Conservation (phyloP, 768 basidiomycete genomes). For the Chalciporus piperatus region DNA sequence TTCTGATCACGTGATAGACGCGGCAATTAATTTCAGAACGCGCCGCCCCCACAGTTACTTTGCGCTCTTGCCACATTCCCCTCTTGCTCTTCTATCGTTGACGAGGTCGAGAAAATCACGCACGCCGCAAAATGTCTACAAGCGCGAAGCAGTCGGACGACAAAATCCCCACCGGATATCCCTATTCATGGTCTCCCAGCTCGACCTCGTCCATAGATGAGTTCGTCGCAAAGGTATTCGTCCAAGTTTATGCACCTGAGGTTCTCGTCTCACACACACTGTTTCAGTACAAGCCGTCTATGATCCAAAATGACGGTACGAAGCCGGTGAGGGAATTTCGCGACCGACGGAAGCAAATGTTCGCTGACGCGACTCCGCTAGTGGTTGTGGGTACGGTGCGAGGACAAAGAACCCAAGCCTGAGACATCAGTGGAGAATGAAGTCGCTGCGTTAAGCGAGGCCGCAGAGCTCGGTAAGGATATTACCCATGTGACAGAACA, state of each 20-base stretch:
- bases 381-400: constrained; percentile 64
- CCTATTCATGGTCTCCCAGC: constrained; percentile 50
- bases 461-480: constrained; percentile 40
- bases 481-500: background rate
- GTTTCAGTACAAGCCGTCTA: constrained; percentile 67
- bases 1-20: constrained; percentile 6
- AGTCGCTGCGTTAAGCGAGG: constrained; percentile 44
- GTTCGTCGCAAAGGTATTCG: constrained; percentile 50
- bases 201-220: constrained; percentile 45
- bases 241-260: constrained; percentile 9
- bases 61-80: too few relatives aligned
- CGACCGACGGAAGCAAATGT: background rate
- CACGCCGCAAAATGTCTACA: constrained; percentile 11
- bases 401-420: constrained; percentile 7
- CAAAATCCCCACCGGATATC: constrained; percentile 37
- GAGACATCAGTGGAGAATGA: constrained; percentile 7
- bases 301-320: constrained; percentile 74
- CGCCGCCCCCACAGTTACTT: background rate
- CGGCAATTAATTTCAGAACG: background rate
- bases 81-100: background rate
- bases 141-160: constrained; percentile 36
- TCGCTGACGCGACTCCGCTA: constrained; percentile 21
- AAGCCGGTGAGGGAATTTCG: constrained; percentile 58
- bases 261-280: constrained; percentile 2
- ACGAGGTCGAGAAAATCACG: too few relatives aligned